phyloP scores from a whole-genome alignment of 2,329 filamentous ascomycete species.

The Rhynchosporium agropyri region DNA sequence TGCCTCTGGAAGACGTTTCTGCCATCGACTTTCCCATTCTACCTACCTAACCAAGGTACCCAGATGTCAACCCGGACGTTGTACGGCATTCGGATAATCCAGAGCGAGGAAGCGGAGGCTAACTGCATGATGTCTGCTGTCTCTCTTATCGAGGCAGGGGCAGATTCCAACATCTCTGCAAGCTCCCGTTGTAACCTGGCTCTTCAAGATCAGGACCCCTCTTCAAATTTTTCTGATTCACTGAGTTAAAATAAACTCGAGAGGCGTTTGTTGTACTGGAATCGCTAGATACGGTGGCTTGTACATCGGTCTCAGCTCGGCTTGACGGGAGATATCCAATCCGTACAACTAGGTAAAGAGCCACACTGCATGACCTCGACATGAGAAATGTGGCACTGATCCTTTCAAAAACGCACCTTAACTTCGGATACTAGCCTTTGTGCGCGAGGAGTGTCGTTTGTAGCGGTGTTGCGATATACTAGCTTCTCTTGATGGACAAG shows the following conservation, averaged over 20 bases:
- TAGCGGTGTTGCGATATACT: background rate
- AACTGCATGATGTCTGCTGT: background rate
- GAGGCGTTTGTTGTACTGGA: background rate
- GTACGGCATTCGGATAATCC: background rate
- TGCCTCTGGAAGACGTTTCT: background rate
- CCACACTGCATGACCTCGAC: conserved; percentile 22
- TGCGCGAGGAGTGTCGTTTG: conserved; percentile 18
- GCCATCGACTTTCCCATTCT: background rate
- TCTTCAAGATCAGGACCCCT: background rate
- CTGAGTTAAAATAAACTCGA: background rate
- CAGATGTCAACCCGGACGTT: conserved; percentile 1
- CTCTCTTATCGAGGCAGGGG: background rate
- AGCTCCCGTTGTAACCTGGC: conserved; percentile 4
- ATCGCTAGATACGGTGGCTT: conserved; percentile 1
- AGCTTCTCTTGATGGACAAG: background rate
- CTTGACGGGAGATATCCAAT: conserved; percentile 6
- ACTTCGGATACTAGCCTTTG: conserved; percentile 20
- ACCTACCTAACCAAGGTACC: too few relatives aligned
- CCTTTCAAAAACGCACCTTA: conserved; percentile 26
- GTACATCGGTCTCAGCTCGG: conserved; percentile 17
- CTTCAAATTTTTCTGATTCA: background rate
- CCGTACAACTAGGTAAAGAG: conserved; percentile 10
- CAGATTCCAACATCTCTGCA: conserved; percentile 3
- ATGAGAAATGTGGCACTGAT: conserved; percentile 21
- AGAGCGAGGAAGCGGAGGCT: background rate